Base-by-base conservation (phyloP, 306 rosid species). In the Arachis hypogaea region DNA sequence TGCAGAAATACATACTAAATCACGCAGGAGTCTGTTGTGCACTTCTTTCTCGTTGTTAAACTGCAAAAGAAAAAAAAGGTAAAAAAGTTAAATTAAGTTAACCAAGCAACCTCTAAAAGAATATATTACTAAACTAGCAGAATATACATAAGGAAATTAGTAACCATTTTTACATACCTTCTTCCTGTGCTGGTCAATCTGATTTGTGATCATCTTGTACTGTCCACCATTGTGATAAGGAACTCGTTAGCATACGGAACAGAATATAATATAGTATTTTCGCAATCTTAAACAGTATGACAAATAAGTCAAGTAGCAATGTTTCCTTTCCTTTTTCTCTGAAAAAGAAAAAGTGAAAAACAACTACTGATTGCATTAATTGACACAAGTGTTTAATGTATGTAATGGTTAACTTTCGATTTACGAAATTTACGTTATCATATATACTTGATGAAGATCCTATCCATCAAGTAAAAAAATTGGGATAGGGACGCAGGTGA, bases 181-280 rank as follows among this genome's bases (percentile, higher is more conserved):
- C 75, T 83, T 92, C 84, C 80, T 80, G 85, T 3, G 88, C 85
- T 29, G 28, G 28, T 77, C 79, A 64, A 77, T 85, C 84, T 86
- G 88, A 78, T 44, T 82, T n/a, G 80, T 9, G 68, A 89, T 60
- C 84, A 72, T 77, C 79, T 78, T 77, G 11, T 22, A 71, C 96
- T 89, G 93, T 59, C 14, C 62, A 64, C 22, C 72, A 71, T 58
- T 55, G 68, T 18, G 33, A 67, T 16, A 58, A 44, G 51, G 18
- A 83, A 44, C 28, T 58, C 9, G 84, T 85, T 80, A 82, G 74
- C 59, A 81, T n/a, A 22, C 28, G 54, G 28, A 30, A 54, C 3
- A 38, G 71, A 33, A 33, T 33, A 33, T 33, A 33, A 33, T 28
- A 36, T 22, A 60, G 42, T 6, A 54, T 44, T 33, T 52, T 77